Base-by-base conservation (phyloP, 2,329 filamentous ascomycete genomes). In the Fusarium sp. region DNA sequence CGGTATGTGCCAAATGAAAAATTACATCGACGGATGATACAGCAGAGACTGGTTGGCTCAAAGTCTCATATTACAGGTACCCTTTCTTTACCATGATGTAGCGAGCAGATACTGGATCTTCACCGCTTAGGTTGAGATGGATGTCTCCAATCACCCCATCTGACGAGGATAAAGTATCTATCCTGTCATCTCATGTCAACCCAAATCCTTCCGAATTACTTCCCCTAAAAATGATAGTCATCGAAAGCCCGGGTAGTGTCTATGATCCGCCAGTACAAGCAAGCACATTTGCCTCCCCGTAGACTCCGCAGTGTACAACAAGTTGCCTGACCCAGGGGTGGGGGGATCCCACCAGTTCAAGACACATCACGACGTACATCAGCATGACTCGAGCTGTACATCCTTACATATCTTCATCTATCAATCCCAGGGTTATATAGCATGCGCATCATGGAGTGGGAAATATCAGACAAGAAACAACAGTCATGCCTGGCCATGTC, bases 361-460 rank as follows among this genome's bases (percentile, higher is more conserved):
- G 23, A 42, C 44, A 49, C 31, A 44, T 41, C 48, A 46, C 36
- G 15, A 32, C 21, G 29, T 32, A 32, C 32, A 31, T 25, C 31
- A n/a, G 9, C 61, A 61, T 65, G 61, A 64, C 61, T 65, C 56
- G 37, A 37, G 27, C 33, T 36, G 27, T 35, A 35, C 14, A 44
- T 21, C 35, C 21, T 41, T 15, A 43, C 37, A 59, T 46, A 29
- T 43, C 21, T 41, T 9, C 13, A 23, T 25, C 33, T 32, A 33
- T 11, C 43, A 43, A 21, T 25, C 23, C 14, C 31, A 19, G 25
- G 36, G 37, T 33, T 29, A 49, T 27, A 44, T 46, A 27, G n/a
- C 49, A 33, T 41, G 21, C 6, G 3, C n/a, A 42, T 43, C 31
- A 14, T 25, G 36, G 27, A 9, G 33, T 43, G 46, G 9, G 35